Percentiles rank a stretch among this genome's conserved stretches.
Evolutionary conservation across 768 basidiomycete species (phyloP).

Genomic region (Pleurotus sapidus): DNA sequence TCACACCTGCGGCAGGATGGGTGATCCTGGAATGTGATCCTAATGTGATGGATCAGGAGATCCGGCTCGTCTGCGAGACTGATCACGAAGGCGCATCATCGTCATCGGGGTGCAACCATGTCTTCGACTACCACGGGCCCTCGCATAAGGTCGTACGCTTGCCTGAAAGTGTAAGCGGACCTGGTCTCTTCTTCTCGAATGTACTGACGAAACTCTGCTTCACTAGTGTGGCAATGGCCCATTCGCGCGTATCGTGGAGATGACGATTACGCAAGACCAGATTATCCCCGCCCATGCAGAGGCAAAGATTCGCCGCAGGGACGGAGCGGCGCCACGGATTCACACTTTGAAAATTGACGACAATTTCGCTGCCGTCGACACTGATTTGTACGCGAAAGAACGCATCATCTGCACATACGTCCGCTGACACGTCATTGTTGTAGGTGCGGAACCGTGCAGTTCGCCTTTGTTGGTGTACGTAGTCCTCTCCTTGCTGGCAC

Average conservation of each 20-base stretch:
- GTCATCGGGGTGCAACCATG: conserved; percentile 31
- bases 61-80: neutral
- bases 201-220: conserved; percentile 17
- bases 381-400: conserved; percentile 9
- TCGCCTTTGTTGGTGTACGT: neutral
- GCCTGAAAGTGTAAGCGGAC: conserved; percentile 42
- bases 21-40: conserved; percentile 3
- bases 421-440: neutral
- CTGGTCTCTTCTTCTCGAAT: neutral
- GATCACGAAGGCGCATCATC: conserved; percentile 1
- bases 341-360: conserved; percentile 30
- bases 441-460: neutral
- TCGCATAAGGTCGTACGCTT: conserved; percentile 51
- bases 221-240: conserved; percentile 12
- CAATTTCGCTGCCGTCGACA: conserved; percentile 25
- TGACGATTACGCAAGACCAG: conserved; percentile 33
- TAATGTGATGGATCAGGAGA: neutral
- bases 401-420: no score
- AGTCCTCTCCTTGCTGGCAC: neutral
- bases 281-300: conserved; percentile 24
- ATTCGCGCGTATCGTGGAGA: conserved; percentile 26
- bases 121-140: conserved; percentile 33
- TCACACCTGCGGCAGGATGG: conserved; percentile 2
- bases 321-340: conserved; percentile 21
- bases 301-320: conserved; percentile 19